A percentile compares a stretch with the other conserved stretches of the same genome.
These are phyloP conservation scores for Abrus precatorius DNA, from an alignment of 306 rosid genomes.

Conservation along the genomic window DNA sequence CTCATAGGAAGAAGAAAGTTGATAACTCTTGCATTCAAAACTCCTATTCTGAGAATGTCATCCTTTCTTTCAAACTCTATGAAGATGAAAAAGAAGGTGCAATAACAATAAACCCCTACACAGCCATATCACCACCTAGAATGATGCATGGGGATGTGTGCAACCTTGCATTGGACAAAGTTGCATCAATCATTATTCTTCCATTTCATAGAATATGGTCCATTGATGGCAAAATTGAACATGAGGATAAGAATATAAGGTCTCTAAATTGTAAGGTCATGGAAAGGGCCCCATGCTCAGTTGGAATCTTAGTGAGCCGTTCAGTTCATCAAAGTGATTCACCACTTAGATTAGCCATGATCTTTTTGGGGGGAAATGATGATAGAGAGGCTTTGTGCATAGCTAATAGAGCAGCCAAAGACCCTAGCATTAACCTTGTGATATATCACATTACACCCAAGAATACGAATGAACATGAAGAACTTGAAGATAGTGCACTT, in stretches of 20 bases:
- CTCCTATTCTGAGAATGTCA: constrained; percentile 55
- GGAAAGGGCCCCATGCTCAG: constrained; percentile 62
- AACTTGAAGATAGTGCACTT: constrained; percentile 26
- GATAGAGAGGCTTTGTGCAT: constrained; percentile 66
- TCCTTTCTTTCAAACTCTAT: constrained; percentile 44
- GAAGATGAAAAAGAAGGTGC: constrained; percentile 47
- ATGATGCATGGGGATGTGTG: constrained; percentile 69
- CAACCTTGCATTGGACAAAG: constrained; percentile 60
- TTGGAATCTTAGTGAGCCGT: constrained; percentile 59
- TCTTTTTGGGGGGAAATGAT: constrained; percentile 66
- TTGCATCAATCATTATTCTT: constrained; percentile 55
- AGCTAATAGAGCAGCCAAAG: constrained; percentile 51
- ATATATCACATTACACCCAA: constrained; percentile 48
- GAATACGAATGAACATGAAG: not conserved
- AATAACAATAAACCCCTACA: constrained; percentile 48
- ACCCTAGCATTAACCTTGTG: constrained; percentile 38
- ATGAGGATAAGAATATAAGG: constrained; percentile 55
- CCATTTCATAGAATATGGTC: constrained; percentile 68
- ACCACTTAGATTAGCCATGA: constrained; percentile 45
- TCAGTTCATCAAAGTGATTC: constrained; percentile 8
- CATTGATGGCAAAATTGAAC: constrained; percentile 51
- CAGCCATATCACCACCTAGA: constrained; percentile 59
- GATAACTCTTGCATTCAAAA: not conserved
- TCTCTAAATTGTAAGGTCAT: constrained; percentile 54
- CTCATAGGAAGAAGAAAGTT: constrained; percentile 53